Conservation (phyloP, 1,284 basidiomycete genomes). For the Ganoderma lucidum region DNA sequence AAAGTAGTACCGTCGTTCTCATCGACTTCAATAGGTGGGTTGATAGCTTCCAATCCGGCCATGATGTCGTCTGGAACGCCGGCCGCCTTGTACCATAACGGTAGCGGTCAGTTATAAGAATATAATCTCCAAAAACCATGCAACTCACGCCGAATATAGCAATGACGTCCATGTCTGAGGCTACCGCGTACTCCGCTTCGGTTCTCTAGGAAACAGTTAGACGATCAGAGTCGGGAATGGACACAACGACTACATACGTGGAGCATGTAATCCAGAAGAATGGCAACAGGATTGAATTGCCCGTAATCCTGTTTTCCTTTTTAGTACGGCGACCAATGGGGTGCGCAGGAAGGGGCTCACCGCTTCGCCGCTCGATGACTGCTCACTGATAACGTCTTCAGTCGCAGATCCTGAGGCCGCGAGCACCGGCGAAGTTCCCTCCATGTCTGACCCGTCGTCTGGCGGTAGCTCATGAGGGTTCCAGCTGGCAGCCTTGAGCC, state of each 20-base stretch:
- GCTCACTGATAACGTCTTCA: slow-evolving; percentile 7
- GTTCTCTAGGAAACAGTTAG: background rate
- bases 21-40: slow-evolving; percentile 4
- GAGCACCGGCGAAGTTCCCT: background rate
- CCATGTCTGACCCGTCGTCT: background rate
- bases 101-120: background rate
- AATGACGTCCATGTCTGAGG: slow-evolving; percentile 6
- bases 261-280: slow-evolving; percentile 24
- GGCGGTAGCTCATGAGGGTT: slow-evolving; percentile 18
- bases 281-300: slow-evolving; percentile 16
- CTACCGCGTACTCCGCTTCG: slow-evolving; percentile 2
- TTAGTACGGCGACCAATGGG: background rate
- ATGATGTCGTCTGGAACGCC: background rate
- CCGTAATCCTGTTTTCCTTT: background rate
- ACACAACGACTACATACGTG: slow-evolving; percentile 8
- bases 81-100: background rate
- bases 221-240: too few species aligned
- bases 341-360: background rate
- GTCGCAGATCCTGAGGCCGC: background rate
- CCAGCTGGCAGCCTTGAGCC: too few species aligned
- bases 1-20: background rate
- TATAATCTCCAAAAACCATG: background rate
- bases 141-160: background rate
- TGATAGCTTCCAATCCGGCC: background rate
- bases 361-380: background rate